Base-by-base conservation (phyloP, 345 rosid genomes). In the Dimocarpus longan region DNA sequence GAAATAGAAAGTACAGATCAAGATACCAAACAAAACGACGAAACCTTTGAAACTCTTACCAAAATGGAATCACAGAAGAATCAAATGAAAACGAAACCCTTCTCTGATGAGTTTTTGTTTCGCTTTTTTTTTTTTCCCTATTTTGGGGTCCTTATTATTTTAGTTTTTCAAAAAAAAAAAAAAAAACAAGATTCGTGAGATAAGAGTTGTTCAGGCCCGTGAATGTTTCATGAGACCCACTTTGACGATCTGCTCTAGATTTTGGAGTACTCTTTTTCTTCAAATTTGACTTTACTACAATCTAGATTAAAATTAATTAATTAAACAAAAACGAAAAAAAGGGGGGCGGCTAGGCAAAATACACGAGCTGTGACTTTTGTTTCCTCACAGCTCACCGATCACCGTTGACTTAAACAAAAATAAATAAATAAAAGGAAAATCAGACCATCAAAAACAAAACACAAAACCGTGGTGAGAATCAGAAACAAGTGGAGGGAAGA, bases 141-240 rank as follows among this genome's bases (percentile, higher is more conserved):
- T 32, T 2, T 32, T 32, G 37, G 4, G 52, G 52, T 46, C 12
- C 5, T 46, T 46, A 46, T 46, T 46, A 32, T 32, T 46, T 46
- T 46, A 46, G 6, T 46, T 46, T 8, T 46, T 11, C 52, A 46
- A 46, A 5, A 46, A 32, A 32, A 32, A 28, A 28, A 28, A 28
- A 32, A 50, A 50, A 50, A 57, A 18, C 0, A 22, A n/a, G 57
- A 52, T n/a, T 60, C 8, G 21, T 60, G 26, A 60, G 28, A 60
- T 21, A 9, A 60, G 19, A 44, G n/a, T n/a, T n/a, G 28, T 64
- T 26, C 7, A 75, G 7, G 48, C 78, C 78, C 71, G 71, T 75
- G 78, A 75, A n/a, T 57, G 62, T 10, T 18, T 75, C 71, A 75
- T 48, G 71, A 65, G 63, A 75, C 70, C 63, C 71, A 10, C 71